These are phyloP conservation scores for Scheffersomyces parashehatae DNA, from an alignment of 1,139 yeast species.

Conservation along the genomic window DNA sequence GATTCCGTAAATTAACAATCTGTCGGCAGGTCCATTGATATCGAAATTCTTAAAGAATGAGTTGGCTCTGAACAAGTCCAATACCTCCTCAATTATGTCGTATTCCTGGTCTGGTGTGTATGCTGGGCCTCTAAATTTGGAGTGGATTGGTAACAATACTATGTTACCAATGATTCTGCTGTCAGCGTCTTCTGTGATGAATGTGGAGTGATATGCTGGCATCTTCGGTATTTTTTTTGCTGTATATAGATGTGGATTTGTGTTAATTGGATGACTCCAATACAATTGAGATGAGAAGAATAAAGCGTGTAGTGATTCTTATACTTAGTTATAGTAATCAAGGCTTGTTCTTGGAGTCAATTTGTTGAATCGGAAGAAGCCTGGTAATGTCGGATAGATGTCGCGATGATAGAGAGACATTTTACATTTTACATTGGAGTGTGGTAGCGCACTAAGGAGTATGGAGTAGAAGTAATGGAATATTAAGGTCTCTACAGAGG, in stretches of 20 bases:
- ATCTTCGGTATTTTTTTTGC: conserved; percentile 14
- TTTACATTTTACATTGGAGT: too few species aligned
- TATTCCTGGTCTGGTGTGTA: conserved; percentile 80
- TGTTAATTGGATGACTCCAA: neutral
- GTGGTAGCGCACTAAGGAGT: too few species aligned
- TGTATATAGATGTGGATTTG: too few species aligned
- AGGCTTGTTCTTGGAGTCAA: too few species aligned
- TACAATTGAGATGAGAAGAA: neutral
- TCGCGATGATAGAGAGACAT: too few species aligned
- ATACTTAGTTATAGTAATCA: neutral
- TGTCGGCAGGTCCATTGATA: conserved; percentile 92
- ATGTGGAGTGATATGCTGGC: conserved; percentile 93
- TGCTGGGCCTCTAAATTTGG: conserved; percentile 89
- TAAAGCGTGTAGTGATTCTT: too few species aligned
- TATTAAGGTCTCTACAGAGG: too few species aligned
- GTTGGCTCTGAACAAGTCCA: conserved; percentile 92
- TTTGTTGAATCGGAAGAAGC: too few species aligned
- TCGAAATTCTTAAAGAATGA: conserved; percentile 96
- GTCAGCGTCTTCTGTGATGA: conserved; percentile 61
- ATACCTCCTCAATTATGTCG: conserved; percentile 87
- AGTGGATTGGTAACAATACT: conserved; percentile 77
- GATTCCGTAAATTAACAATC: conserved; percentile 95
- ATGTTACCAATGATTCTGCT: conserved; percentile 59
- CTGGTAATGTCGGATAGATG: too few species aligned
- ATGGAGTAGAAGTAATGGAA: too few species aligned